Evolutionary conservation across 495 filamentous ascomycete species (phyloP), one percentile per base, ranked within the genome.

Genomic region (Annulohypoxylon maeteangense): DNA sequence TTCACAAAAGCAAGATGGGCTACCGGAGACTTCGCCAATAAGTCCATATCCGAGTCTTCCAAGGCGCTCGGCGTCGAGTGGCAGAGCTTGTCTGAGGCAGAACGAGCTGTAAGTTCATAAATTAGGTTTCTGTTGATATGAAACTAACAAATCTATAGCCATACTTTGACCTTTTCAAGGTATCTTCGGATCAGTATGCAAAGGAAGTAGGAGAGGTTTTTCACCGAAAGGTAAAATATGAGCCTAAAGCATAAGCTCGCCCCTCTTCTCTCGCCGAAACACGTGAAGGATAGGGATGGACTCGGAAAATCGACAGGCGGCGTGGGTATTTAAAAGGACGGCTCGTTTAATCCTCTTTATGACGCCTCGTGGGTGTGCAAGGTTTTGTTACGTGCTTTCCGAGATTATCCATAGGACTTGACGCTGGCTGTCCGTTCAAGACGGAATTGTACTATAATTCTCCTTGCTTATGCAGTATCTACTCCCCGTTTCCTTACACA

Each of bases 61-160:
- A 72, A 70, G 45, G 67, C 71, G 25, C 69, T 87, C 16, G 67
- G 59, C n/a, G 44, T 78, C 10, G 87, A 91, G 70, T 95, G 89
- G 90, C 72, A 82, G 61, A 7, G 29, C 82, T 68, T 86, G 79
- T 47, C 82, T 76, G 53, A 61, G 36, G 23, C 86, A 83, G 81
- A 92, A 87, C 78, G 77, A 47, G 55, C 77, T 62, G 81, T 84
- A 82, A 59, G 79, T 57, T 18, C 8, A n/a, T 56, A n/a, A n/a
- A n/a, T n/a, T n/a, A n/a, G n/a, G n/a, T n/a, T 18, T 27, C 14
- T 31, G 4, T 34, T 34, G 2, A 16, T 20, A 18, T 34, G 29
- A 53, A 38, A 29, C 75, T 78, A 67, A 79, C 45, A 7, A 34
- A 18, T 44, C 23, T 31, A 20, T 63, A 82, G 80, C 51, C 68